Conservation (phyloP, 371 early-diverging fungal genomes). For the Mucor indicus region DNA sequence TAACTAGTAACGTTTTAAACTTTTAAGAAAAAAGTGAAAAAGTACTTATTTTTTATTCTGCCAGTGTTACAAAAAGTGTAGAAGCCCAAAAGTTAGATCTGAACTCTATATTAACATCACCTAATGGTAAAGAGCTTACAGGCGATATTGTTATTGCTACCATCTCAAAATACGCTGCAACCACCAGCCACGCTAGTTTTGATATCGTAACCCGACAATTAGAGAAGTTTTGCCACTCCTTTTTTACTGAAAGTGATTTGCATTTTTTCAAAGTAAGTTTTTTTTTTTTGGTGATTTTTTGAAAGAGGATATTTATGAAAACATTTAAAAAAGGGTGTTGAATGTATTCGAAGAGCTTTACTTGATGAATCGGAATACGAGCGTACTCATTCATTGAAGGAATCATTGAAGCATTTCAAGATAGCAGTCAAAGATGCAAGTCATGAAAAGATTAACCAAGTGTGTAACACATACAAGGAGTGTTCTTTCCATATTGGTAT, state of each 20-base stretch:
- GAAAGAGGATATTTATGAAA: too few relatives aligned
- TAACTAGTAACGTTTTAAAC: conserved; percentile 1
- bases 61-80: too few relatives aligned
- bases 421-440: conserved; percentile 33
- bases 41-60: too few relatives aligned
- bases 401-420: conserved; percentile 62
- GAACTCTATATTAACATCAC: conserved; percentile 58
- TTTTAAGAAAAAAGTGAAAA: neutral
- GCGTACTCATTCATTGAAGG: conserved; percentile 40
- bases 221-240: conserved; percentile 64
- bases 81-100: conserved; percentile 51
- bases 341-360: conserved; percentile 52
- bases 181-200: conserved; percentile 15
- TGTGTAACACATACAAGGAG: conserved; percentile 52
- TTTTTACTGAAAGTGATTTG: conserved; percentile 74
- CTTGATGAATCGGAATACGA: conserved; percentile 46
- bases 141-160: conserved; percentile 70
- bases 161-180: conserved; percentile 61
- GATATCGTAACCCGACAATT: conserved; percentile 54
- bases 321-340: conserved; percentile 41
- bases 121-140: conserved; percentile 59
- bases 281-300: neutral
- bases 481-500: conserved; percentile 58
- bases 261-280: conserved; percentile 64
- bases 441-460: conserved; percentile 55